phyloP scores from a whole-genome alignment of 805 yeast genomes.

The Maudiozyma serrabonitensis region DNA sequence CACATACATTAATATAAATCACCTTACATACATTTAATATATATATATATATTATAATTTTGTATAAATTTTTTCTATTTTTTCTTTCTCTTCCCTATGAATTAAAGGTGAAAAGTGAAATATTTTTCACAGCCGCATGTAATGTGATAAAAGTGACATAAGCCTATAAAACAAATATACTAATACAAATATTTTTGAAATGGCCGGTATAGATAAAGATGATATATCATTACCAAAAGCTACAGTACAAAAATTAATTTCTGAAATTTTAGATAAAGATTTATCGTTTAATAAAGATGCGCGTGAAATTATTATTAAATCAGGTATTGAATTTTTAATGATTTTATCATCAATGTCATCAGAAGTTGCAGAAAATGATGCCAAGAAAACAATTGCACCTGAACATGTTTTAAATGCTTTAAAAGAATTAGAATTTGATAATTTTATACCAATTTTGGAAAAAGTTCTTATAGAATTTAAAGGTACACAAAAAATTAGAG shows the following conservation, averaged over 20 bases:
- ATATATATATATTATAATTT: no score
- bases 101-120: no score
- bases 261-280: constrained; percentile 85
- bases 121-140: not conserved
- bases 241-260: constrained; percentile 88
- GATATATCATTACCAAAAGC: constrained; percentile 41
- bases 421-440: constrained; percentile 75
- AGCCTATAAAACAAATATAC: no score
- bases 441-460: constrained; percentile 73
- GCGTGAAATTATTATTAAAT: constrained; percentile 88
- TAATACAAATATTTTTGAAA: no score
- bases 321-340: constrained; percentile 94
- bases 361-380: constrained; percentile 92
- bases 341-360: constrained; percentile 86
- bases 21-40: no score
- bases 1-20: no score
- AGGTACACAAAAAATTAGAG: constrained; percentile 79
- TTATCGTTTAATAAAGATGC: constrained; percentile 86
- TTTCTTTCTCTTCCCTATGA: no score
- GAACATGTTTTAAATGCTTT: constrained; percentile 92
- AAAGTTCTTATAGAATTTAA: constrained; percentile 78
- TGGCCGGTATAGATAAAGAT: constrained; percentile 14
- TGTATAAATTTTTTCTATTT: no score
- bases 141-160: not conserved
- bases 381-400: constrained; percentile 91